These are phyloP conservation scores for Trichoderma koningiopsis DNA, from an alignment of 2,329 filamentous ascomycete genomes.

Conservation along the genomic window DNA sequence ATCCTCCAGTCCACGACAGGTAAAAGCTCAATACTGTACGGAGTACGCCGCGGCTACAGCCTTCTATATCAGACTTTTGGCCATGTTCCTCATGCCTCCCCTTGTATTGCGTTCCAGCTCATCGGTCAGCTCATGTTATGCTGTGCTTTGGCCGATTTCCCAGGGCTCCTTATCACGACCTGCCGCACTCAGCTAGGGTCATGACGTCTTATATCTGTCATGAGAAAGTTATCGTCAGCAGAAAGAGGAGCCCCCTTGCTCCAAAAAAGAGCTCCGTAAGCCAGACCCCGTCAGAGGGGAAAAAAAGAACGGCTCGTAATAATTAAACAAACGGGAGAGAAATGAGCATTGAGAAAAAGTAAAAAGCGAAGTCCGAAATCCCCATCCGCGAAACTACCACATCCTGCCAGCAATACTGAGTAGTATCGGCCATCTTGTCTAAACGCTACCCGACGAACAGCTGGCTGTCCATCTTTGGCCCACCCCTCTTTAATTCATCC, in stretches of 20 bases:
- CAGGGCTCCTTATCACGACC: constrained; percentile 7
- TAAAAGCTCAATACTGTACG: not conserved
- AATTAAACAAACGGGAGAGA: not conserved
- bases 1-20: not conserved
- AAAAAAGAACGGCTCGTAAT: not conserved
- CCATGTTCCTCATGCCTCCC: not conserved
- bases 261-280: not conserved
- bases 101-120: not conserved
- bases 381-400: not conserved
- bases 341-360: not conserved
- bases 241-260: constrained; percentile 4
- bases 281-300: not conserved
- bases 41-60: not conserved
- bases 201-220: constrained; percentile 19
- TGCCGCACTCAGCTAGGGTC: constrained; percentile 22
- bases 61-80: not conserved
- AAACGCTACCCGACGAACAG: constrained; percentile 13
- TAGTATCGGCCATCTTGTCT: not conserved
- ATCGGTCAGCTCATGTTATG: not conserved
- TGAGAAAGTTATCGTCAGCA: constrained; percentile 11
- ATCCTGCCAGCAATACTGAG: no score
- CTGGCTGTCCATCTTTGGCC: not conserved
- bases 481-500: not conserved
- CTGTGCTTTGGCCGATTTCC: not conserved
- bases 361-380: not conserved